Base-by-base conservation (phyloP, 1,284 basidiomycete species). In the Irpex lacteus region DNA sequence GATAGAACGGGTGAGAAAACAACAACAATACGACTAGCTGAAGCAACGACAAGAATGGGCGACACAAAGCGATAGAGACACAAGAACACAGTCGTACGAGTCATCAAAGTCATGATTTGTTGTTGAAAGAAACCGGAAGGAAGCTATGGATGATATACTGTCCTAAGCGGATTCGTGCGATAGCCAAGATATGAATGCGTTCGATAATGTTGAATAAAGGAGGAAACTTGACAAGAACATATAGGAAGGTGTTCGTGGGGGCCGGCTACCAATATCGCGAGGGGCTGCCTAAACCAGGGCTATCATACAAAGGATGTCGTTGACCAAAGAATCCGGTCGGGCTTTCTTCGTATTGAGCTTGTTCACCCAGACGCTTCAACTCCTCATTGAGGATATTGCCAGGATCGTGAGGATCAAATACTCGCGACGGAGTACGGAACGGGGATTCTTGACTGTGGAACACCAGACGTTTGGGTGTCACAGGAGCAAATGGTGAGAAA, bases 361-460 rank as follows among this genome's bases (percentile, higher is more conserved):
- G 60, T n/a, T 59, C 44, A n/a, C 53, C 62, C 15, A 63, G 37
- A 2, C 65, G 54, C 32, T 32, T 32, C 37, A 91, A 75, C 65
- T 91, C 89, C 58, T 90, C 89, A 58, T 90, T 86, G 36, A 91
- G 75, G 50, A 90, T 69, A 40, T 81, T 77, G 19, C 82, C 77
- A 4, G 89, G 86, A 72, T 90, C 89, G 67, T 89, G 86, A 34
- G 88, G 88, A 70, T 91, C 89, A 65, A 84, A 84, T 19, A 88
- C 79, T 8, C 79, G 79, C 6, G 69, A 64, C 6, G 86, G 86
- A 3, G 85, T 87, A n/a, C 86, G 81, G 76, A 85, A 85, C 0
- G 87, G 86, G 7, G 86, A 86, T 18, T 72, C 67, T 18, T 63
- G 62, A 68, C 70, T 68, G 40, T 79, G 77, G 70, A 86, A 86